These are phyloP conservation scores for Amniculicola lignicola DNA, from an alignment of 495 filamentous ascomycete genomes.

Conservation along the genomic window DNA sequence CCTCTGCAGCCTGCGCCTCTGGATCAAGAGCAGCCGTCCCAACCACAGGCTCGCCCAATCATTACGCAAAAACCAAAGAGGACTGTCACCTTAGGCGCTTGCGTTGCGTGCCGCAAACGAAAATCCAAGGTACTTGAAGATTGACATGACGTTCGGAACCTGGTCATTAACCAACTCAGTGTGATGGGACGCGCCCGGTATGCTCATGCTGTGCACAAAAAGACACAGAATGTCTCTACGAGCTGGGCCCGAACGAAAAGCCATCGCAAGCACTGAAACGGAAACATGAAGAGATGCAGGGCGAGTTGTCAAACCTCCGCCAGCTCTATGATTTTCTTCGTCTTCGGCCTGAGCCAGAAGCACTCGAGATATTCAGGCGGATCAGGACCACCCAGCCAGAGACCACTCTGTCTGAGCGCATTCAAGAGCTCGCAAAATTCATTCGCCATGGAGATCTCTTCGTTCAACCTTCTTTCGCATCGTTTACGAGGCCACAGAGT, in stretches of 20 bases:
- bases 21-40: slow-evolving; percentile 13
- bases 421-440: slow-evolving; percentile 17
- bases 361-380: slow-evolving; percentile 12
- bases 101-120: slow-evolving; percentile 24
- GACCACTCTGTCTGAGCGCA: slow-evolving; percentile 4
- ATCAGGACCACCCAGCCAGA: slow-evolving; percentile 6
- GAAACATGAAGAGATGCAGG: slow-evolving; percentile 31
- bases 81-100: slow-evolving; percentile 27
- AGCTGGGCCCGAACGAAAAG: slow-evolving; percentile 27
- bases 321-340: slow-evolving; percentile 25
- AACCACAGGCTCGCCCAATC: slow-evolving; percentile 10
- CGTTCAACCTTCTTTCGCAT: neutral
- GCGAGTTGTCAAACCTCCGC: slow-evolving; percentile 24
- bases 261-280: slow-evolving; percentile 30
- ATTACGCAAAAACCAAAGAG: slow-evolving; percentile 25
- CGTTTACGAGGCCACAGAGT: neutral
- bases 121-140: slow-evolving; percentile 24
- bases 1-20: slow-evolving; percentile 25
- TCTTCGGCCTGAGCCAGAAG: slow-evolving; percentile 21
- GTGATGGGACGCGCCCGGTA: slow-evolving; percentile 23
- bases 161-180: slow-evolving; percentile 10
- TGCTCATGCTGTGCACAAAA: slow-evolving; percentile 29
- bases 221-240: slow-evolving; percentile 22
- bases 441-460: slow-evolving; percentile 13
- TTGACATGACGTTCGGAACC: neutral